These are phyloP conservation scores for Debaryomyces fabryi DNA, from an alignment of 1,139 yeast species.

Conservation along the genomic window DNA sequence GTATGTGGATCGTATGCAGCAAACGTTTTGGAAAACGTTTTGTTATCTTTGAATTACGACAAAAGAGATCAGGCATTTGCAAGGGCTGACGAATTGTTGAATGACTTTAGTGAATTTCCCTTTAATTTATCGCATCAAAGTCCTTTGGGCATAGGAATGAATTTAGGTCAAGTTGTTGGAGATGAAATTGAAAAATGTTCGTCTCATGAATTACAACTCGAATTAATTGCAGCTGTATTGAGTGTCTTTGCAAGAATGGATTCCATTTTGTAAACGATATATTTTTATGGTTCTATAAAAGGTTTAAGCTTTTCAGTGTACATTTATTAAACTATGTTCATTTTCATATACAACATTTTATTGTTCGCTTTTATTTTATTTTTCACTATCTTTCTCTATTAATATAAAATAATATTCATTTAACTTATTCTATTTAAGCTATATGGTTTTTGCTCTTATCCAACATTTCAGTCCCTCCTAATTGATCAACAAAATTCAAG, in stretches of 20 bases:
- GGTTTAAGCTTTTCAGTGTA: constrained; percentile 1
- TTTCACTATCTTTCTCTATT: not conserved
- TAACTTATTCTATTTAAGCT: not conserved
- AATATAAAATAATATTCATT: constrained; percentile 4
- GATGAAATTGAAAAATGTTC: constrained; percentile 67
- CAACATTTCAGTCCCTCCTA: constrained; percentile 36
- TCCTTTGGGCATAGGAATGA: constrained; percentile 74
- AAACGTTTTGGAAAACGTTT: constrained; percentile 89
- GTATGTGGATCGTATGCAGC: constrained; percentile 95
- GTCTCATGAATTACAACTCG: constrained; percentile 67
- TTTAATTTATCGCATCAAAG: constrained; percentile 59
- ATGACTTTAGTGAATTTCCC: constrained; percentile 86
- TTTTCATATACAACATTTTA: constrained; percentile 6
- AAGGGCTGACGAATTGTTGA: constrained; percentile 86
- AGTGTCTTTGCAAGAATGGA: constrained; percentile 65
- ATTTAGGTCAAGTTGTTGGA: constrained; percentile 68
- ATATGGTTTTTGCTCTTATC: constrained; percentile 12
- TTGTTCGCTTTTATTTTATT: not conserved
- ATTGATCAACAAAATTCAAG: constrained; percentile 39
- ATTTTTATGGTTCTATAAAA: not conserved
- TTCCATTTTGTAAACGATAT: constrained; percentile 36
- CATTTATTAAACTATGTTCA: constrained; percentile 3
- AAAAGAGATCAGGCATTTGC: constrained; percentile 92
- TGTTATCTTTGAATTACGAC: constrained; percentile 78
- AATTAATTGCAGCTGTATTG: constrained; percentile 87